Conservation (phyloP, 257 asterid genomes). For the Schizonepeta tenuifolia region DNA sequence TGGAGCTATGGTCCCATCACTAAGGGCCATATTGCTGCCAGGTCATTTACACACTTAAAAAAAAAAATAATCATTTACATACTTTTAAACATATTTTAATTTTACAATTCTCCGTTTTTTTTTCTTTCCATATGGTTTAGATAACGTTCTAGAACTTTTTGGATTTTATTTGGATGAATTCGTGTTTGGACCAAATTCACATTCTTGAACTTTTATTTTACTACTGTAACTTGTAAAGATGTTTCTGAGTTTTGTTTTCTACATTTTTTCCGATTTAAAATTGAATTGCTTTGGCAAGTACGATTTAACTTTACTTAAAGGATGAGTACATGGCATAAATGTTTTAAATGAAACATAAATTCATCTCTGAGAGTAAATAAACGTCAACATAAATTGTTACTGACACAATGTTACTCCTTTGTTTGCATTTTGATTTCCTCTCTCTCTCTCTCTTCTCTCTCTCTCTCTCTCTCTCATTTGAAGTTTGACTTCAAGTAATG, state of each 20-base stretch:
- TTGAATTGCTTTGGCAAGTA: not conserved
- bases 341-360: not conserved
- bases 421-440: not conserved
- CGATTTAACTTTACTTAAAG: too few relatives aligned
- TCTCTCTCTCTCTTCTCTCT: not conserved
- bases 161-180: not conserved
- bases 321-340: not conserved
- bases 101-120: too few relatives aligned
- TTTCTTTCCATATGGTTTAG: too few relatives aligned
- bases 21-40: slow-evolving; percentile 19
- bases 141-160: not conserved
- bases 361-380: not conserved
- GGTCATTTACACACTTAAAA: slow-evolving; percentile 5
- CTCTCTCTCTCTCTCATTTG: not conserved
- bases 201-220: not conserved
- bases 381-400: not conserved
- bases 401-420: not conserved
- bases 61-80: slow-evolving; percentile 17
- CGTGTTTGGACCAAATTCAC: not conserved
- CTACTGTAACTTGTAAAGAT: not conserved
- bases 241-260: not conserved
- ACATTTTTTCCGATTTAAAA: too few relatives aligned
- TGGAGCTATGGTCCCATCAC: slow-evolving; percentile 34
- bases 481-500: not conserved
- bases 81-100: too few relatives aligned